Evolutionary conservation across 2,329 filamentous ascomycete species (phyloP).

Genomic region (Lecanicillium sp.): DNA sequence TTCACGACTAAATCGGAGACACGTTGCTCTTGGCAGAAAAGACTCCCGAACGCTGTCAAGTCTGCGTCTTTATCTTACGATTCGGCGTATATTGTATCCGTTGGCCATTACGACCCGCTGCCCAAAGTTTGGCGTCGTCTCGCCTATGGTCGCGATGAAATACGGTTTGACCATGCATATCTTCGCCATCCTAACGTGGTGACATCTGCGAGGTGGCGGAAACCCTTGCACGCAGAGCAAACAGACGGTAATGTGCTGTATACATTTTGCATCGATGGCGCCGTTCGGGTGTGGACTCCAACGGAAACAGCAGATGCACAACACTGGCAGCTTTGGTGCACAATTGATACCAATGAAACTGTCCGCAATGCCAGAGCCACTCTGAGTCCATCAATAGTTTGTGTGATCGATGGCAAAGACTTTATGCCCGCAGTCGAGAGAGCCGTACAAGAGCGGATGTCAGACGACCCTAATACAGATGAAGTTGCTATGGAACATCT

Average conservation of each 20-base stretch:
- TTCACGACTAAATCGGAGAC: constrained; percentile 46
- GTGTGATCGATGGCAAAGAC: constrained; percentile 75
- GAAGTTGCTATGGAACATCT: constrained; percentile 74
- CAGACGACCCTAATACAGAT: constrained; percentile 48
- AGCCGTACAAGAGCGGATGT: constrained; percentile 54
- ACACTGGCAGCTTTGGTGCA: constrained; percentile 70
- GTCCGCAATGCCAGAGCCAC: constrained; percentile 40
- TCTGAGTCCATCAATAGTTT: constrained; percentile 37
- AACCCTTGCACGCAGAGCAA: constrained; percentile 68
- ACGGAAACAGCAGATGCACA: constrained; percentile 64
- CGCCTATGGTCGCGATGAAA: constrained; percentile 73
- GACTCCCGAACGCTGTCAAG: constrained; percentile 64
- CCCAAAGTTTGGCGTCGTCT: constrained; percentile 90
- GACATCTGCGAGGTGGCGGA: constrained; percentile 80
- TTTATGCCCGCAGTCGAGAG: constrained; percentile 70
- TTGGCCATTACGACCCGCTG: constrained; percentile 68
- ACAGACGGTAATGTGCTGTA: constrained; percentile 81
- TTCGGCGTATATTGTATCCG: constrained; percentile 76
- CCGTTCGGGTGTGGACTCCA: constrained; percentile 75
- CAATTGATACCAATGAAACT: constrained; percentile 66
- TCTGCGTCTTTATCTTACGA: constrained; percentile 78
- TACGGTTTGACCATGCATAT: constrained; percentile 85
- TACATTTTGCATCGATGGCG: constrained; percentile 74
- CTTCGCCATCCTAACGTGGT: constrained; percentile 75
- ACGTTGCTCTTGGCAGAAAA: constrained; percentile 62